phyloP scores from a whole-genome alignment of 2,329 filamentous ascomycete species.

The Lachnellula arida region DNA sequence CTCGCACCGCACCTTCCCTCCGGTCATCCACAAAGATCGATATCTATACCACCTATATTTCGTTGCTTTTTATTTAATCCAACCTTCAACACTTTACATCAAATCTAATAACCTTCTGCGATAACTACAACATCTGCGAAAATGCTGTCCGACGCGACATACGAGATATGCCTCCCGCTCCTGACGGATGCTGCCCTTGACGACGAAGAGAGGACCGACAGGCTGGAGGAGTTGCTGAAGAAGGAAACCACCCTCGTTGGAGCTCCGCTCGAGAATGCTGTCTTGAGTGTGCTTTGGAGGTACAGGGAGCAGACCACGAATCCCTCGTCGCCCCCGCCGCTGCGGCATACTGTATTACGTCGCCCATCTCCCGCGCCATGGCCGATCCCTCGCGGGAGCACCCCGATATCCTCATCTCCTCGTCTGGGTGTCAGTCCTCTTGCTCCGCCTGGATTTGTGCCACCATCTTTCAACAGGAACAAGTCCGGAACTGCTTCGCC shows the following conservation, averaged over 20 bases:
- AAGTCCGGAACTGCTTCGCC: constrained; percentile 80
- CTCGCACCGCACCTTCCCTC: constrained; percentile 20
- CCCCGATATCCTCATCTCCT: constrained; percentile 78
- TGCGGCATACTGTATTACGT: constrained; percentile 84
- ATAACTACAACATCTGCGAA: constrained; percentile 7
- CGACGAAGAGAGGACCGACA: constrained; percentile 94
- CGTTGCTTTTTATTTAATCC: constrained; percentile 6
- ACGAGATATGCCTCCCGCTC: constrained; percentile 85
- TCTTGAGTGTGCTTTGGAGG: constrained; percentile 87
- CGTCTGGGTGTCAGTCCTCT: constrained; percentile 77
- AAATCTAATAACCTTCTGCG: background rate
- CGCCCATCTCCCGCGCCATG: constrained; percentile 90
- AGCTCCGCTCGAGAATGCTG: constrained; percentile 77
- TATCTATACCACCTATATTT: constrained; percentile 8
- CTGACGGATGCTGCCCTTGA: constrained; percentile 77
- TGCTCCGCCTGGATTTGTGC: constrained; percentile 77
- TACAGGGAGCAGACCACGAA: constrained; percentile 63
- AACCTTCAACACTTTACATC: constrained; percentile 1
- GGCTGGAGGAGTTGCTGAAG: constrained; percentile 78
- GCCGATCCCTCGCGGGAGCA: constrained; percentile 67
- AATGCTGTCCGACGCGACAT: constrained; percentile 91
- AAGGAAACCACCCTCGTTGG: constrained; percentile 73
- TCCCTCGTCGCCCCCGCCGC: constrained; percentile 72
- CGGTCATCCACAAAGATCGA: constrained; percentile 12
- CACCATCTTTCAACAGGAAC: constrained; percentile 69